Evolutionary conservation across 2,329 filamentous ascomycete genomes (phyloP), one percentile per base, ranked within the genome.

Genomic region (Sporothrix mexicana): DNA sequence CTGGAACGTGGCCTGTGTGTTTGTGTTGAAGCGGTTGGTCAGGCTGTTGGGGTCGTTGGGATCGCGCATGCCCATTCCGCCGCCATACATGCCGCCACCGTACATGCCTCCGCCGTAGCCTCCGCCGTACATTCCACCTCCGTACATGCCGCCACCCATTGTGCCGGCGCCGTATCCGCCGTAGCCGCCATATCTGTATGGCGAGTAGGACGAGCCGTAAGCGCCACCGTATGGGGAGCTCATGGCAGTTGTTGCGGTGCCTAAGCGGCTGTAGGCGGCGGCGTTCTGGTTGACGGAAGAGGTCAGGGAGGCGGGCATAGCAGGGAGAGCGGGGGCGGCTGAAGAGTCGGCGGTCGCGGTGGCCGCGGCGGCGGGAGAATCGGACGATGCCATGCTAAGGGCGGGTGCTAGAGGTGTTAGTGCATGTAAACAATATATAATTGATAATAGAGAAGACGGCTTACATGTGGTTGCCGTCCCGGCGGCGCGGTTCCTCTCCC

Each of bases 1-100:
- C 85, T 98, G 96, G 80, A 99, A 99, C 0, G 96, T 99, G 12
- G 95, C 93, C 78, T 96, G 93, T 0, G 97, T 99, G 84, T 93
- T 96, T 82, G 97, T 95, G 80, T 91, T 93, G 85, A 98, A 98
- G 70, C 93, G 92, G 80, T 97, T 93, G n/a, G 95, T 98, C 80
- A 99, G 85, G 82, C 94, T 98, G 81, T 96, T 94, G 41, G 94
- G 93, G 80, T 97, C 94, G 80, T 97, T 97, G 41, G 93, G 92
- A 80, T 93, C 90, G 61, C 81, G 81, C 76, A 80, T 82, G 43
- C 80, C 77, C 67, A 70, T 67, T 20, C 82, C 83, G 59, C 86
- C 90, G 57, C 90, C 90, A 67, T 88, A 87, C 23, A 85, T 86
- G 74, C 80, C 79, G 72, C 85, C 82, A 70, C 85, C 82, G 70